Conservation (phyloP, 2,329 filamentous ascomycete species). For the Fusarium illudens region DNA sequence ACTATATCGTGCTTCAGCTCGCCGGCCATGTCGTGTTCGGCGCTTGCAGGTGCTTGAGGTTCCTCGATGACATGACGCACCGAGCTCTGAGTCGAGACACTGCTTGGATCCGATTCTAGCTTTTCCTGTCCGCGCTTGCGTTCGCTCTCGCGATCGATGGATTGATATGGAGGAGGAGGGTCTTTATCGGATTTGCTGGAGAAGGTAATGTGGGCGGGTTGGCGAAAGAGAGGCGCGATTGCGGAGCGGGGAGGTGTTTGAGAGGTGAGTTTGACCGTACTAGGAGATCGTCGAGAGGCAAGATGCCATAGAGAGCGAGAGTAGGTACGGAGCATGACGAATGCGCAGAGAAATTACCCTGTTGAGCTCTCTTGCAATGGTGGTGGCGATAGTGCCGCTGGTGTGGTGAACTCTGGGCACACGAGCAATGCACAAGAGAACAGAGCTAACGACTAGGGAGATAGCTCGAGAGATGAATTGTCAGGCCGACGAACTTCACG, state of each 20-base stretch:
- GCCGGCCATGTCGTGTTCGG: constrained; percentile 42
- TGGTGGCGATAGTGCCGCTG: background rate
- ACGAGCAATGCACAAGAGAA: background rate
- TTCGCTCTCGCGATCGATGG: constrained; percentile 65
- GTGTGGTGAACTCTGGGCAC: constrained; percentile 7
- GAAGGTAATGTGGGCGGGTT: constrained; percentile 32
- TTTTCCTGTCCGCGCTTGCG: constrained; percentile 61
- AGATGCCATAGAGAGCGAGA: constrained; percentile 39
- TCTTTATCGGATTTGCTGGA: constrained; percentile 37
- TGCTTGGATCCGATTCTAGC: constrained; percentile 66
- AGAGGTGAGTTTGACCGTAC: background rate
- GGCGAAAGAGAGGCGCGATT: constrained; percentile 20
- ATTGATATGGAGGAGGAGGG: constrained; percentile 36
- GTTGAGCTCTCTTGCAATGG: background rate
- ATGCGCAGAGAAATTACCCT: background rate
- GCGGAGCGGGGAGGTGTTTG: constrained; percentile 13
- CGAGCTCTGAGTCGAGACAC: constrained; percentile 67
- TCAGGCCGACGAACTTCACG: background rate
- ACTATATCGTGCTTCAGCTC: constrained; percentile 64
- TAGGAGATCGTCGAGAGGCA: constrained; percentile 25
- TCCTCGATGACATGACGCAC: constrained; percentile 59
- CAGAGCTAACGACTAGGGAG: background rate
- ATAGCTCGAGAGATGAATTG: background rate
- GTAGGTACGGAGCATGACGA: constrained; percentile 43
- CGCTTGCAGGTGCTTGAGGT: constrained; percentile 3